phyloP scores from a whole-genome alignment of 2,329 filamentous ascomycete genomes.

The Calycina herbarum region DNA sequence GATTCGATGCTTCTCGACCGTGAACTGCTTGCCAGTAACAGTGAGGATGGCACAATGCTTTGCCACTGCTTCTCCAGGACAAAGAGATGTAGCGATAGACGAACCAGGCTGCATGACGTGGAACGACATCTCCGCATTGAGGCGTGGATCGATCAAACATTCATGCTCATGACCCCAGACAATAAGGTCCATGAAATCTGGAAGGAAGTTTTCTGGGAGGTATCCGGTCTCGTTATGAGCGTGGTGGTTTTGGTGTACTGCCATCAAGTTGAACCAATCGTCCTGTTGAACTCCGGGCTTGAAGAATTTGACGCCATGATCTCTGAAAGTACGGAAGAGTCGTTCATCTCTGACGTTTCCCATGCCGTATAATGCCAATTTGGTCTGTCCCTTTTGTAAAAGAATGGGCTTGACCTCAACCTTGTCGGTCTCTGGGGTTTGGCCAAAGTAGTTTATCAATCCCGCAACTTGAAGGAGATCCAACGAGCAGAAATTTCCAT shows the following conservation, averaged over 20 bases:
- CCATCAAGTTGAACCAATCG: conserved; percentile 96
- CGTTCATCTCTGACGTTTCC: conserved; percentile 96
- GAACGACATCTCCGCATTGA: conserved; percentile 86
- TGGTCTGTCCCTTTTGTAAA: conserved; percentile 89
- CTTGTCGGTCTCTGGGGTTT: conserved; percentile 88
- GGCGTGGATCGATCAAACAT: conserved; percentile 80
- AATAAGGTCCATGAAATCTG: conserved; percentile 85
- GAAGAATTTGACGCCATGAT: conserved; percentile 93
- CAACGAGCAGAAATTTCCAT: conserved; percentile 86
- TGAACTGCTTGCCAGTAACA: conserved; percentile 80
- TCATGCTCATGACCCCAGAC: conserved; percentile 99
- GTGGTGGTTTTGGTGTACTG: conserved; percentile 94
- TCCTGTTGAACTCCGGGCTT: conserved; percentile 74
- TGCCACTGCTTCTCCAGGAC: conserved; percentile 83
- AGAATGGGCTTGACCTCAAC: conserved; percentile 90
- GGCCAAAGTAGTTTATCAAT: conserved; percentile 92
- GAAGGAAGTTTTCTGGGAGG: conserved; percentile 88
- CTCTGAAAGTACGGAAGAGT: conserved; percentile 88
- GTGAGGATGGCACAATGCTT: conserved; percentile 89
- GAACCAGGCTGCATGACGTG: conserved; percentile 97
- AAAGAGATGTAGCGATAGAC: conserved; percentile 89
- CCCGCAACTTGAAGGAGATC: conserved; percentile 90
- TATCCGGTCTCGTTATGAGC: conserved; percentile 92
- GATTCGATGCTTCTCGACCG: conserved; percentile 75
- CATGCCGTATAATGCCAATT: conserved; percentile 88